phyloP scores from a whole-genome alignment of 169 alveolate genomes.

The Pseudocohnilembus persalinus region DNA sequence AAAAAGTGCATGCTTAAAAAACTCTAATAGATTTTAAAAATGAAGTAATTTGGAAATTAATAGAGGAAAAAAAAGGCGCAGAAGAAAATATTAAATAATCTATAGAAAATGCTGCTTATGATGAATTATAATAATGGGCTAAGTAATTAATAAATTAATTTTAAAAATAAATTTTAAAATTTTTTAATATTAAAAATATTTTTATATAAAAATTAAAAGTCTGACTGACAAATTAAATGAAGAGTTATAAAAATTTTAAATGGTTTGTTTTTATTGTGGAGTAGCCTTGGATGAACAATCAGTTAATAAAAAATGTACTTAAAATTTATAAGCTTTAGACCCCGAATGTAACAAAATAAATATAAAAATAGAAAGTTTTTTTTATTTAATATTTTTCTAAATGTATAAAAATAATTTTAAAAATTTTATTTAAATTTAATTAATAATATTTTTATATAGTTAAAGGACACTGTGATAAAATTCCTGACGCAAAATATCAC shows the following conservation, averaged over 20 bases:
- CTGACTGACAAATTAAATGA: constrained; percentile 70
- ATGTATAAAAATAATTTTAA: not conserved
- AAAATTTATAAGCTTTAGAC: constrained; percentile 45
- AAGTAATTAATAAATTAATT: not conserved
- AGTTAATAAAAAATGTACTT: constrained; percentile 68
- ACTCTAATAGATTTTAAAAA: constrained; percentile 73
- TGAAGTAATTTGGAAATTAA: constrained; percentile 79
- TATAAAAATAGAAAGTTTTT: too few relatives aligned
- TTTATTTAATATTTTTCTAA: too few relatives aligned
- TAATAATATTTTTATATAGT: not conserved
- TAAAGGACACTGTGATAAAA: constrained; percentile 53
- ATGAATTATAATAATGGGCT: constrained; percentile 78
- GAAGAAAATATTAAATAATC: constrained; percentile 59
- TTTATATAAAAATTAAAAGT: too few relatives aligned
- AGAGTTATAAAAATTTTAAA: constrained; percentile 69
- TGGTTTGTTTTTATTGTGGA: constrained; percentile 84
- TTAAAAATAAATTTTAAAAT: not conserved
- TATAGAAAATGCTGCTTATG: constrained; percentile 73
- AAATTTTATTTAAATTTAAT: not conserved
- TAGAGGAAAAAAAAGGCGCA: constrained; percentile 62
- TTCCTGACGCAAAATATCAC: constrained; percentile 49
- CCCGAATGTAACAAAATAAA: constrained; percentile 32
- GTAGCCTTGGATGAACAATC: constrained; percentile 63
- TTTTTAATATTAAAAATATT: not conserved
- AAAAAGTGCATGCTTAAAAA: constrained; percentile 61